These are phyloP conservation scores for Xylariomycetidae sp. DNA, from an alignment of 2,329 filamentous ascomycete species.

Conservation along the genomic window DNA sequence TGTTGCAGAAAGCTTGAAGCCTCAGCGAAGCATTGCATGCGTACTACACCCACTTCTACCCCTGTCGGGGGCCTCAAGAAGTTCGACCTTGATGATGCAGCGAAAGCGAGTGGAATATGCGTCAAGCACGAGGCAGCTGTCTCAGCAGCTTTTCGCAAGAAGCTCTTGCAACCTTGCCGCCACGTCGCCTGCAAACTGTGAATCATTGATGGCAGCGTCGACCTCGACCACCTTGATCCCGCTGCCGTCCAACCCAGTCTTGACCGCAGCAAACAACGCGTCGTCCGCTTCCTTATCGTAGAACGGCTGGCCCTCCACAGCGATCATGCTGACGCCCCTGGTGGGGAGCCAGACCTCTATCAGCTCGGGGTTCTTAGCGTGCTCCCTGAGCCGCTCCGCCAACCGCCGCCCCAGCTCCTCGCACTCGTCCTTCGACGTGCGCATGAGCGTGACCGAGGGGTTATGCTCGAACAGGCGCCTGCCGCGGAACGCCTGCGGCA, in stretches of 20 bases:
- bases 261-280: slow-evolving; percentile 47
- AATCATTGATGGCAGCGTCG: slow-evolving; percentile 47
- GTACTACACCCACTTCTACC: too few relatives aligned
- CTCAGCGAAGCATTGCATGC: slow-evolving; percentile 41
- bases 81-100: too few relatives aligned
- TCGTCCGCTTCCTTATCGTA: slow-evolving; percentile 36
- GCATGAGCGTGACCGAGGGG: slow-evolving; percentile 58
- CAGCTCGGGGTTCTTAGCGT: slow-evolving; percentile 31
- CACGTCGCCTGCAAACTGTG: slow-evolving; percentile 14
- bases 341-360: slow-evolving; percentile 54
- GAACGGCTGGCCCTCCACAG: slow-evolving; percentile 47
- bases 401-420: slow-evolving; percentile 49
- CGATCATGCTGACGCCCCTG: slow-evolving; percentile 56
- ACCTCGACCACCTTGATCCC: slow-evolving; percentile 45
- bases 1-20: slow-evolving; percentile 43
- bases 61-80: too few relatives aligned
- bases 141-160: slow-evolving; percentile 4
- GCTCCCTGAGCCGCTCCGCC: slow-evolving; percentile 41
- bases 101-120: too few relatives aligned
- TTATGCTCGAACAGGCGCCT: slow-evolving; percentile 60
- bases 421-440: slow-evolving; percentile 55
- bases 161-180: slow-evolving; percentile 17
- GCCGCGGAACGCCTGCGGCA: slow-evolving; percentile 44
- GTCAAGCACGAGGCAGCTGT: not conserved
- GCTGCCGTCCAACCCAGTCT: slow-evolving; percentile 39